Evolutionary conservation across 2,329 filamentous ascomycete species (phyloP), one percentile per base, ranked within the genome.

Genomic region (Fusarium haematococcum): DNA sequence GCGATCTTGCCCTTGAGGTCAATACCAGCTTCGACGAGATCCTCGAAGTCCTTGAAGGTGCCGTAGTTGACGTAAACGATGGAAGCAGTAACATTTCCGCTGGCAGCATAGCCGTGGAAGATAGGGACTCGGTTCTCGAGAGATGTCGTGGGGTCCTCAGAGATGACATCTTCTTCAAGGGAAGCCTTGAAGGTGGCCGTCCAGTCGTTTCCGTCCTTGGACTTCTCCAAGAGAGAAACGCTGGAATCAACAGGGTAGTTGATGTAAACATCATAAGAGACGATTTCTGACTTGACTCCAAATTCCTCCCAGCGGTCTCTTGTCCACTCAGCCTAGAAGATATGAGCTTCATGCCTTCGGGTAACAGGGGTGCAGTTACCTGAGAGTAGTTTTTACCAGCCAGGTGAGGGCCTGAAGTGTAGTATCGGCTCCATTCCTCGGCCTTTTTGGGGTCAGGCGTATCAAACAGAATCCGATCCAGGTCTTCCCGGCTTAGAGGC

Each of bases 31-130:
- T 90, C 88, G 50, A 93, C 79, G 16, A 98, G 87, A 73, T 97
- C 95, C 77, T 97, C 93, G 75, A 92, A 98, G 80, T 98, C 96
- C 73, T 89, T 85, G 80, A 92, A 97, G 1, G 94, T 97, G 62
- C 95, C 96, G 79, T 97, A 97, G 83, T 98, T 98, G 81, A 94
- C 95, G 79, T 93, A 98, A 35, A 98, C 94, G 75, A 94, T 97
- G 16, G 91, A 90, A 4, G 91, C 95, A 0, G 96, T 98, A 57
- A 97, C 96, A 81, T 98, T 97, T 32, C 96, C 96, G 69, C 88
- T 95, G 6, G 95, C 95, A 5, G 95, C 97, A 83, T 98, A 98
- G 63, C 96, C 97, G 80, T 98, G 96, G 85, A 98, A 98, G 0
- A 93, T 96, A 1, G 96, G 95, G 27, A 98, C 89, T 33, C 94